These are phyloP conservation scores for Kodamaea plutei DNA, from an alignment of 1,139 yeast species.

Conservation along the genomic window DNA sequence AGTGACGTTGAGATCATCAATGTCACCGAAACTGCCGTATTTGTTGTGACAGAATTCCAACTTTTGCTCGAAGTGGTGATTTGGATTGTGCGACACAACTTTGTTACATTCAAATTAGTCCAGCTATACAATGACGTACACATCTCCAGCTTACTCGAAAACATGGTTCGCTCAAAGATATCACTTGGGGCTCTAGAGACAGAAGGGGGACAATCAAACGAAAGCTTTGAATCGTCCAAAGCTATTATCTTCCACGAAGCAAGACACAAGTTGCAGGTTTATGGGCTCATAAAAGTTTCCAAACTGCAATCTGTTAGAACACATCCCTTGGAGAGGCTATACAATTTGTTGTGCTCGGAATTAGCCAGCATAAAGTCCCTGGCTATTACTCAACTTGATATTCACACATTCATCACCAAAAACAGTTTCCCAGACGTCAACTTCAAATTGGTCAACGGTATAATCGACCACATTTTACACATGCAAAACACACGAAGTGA, in stretches of 20 bases:
- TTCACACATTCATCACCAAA: conserved; percentile 1
- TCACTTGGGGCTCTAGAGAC: conserved; percentile 8
- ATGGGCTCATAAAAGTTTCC: conserved; percentile 6
- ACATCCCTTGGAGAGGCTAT: not conserved
- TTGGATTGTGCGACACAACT: conserved; percentile 24
- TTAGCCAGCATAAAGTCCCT: conserved; percentile 1
- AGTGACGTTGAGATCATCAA: conserved; percentile 14
- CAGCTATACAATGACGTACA: conserved; percentile 22
- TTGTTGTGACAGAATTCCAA: conserved; percentile 23
- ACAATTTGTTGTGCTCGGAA: conserved; percentile 1
- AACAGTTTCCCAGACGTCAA: conserved; percentile 2
- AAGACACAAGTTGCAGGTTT: conserved; percentile 20
- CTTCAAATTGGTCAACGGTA: conserved; percentile 22
- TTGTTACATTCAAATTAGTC: conserved; percentile 19
- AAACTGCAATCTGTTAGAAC: conserved; percentile 6
- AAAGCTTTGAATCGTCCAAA: conserved; percentile 9
- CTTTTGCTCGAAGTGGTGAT: conserved; percentile 26
- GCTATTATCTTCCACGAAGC: conserved; percentile 27
- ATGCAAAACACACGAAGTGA: conserved; percentile 14
- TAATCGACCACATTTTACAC: conserved; percentile 22
- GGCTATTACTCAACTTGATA: not conserved
- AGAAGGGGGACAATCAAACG: not conserved
- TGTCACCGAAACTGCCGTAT: conserved; percentile 13
- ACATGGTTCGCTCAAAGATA: conserved; percentile 17
- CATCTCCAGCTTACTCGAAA: conserved; percentile 22